phyloP scores from a whole-genome alignment of 225 moss, liverwort and hornwort species.

The Antitrichia curtipendula region DNA sequence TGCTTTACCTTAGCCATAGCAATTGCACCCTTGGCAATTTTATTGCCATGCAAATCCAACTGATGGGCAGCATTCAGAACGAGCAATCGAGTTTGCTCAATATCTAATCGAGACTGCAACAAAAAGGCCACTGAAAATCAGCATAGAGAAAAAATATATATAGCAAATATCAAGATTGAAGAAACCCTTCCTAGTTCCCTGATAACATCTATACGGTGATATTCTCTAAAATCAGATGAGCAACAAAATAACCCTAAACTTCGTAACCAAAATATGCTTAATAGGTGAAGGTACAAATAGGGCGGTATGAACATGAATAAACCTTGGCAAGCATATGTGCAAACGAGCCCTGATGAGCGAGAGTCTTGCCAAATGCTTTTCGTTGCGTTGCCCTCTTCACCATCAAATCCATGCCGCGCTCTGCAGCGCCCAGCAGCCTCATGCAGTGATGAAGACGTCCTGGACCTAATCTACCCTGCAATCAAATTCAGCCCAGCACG shows the following conservation, averaged over 20 bases:
- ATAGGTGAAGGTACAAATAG: neutral
- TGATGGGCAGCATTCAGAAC: conserved; percentile 92
- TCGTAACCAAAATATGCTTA: neutral
- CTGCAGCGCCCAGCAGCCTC: conserved; percentile 86
- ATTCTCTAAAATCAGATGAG: neutral
- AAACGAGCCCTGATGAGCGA: conserved; percentile 78
- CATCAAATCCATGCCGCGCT: conserved; percentile 89
- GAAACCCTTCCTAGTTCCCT: neutral
- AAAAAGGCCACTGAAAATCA: neutral
- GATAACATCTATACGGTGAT: neutral
- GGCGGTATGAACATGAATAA: neutral
- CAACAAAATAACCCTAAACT: neutral
- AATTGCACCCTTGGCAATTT: conserved; percentile 78
- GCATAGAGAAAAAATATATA: neutral
- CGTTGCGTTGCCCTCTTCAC: conserved; percentile 62
- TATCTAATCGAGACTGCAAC: conserved; percentile 80
- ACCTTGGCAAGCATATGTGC: conserved; percentile 75
- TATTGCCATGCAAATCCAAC: conserved; percentile 79
- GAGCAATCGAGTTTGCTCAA: conserved; percentile 79
- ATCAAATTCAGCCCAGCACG: neutral
- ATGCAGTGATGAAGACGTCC: conserved; percentile 98
- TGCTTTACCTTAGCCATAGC: conserved; percentile 88
- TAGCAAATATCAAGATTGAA: neutral
- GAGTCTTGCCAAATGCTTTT: conserved; percentile 76
- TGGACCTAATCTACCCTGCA: conserved; percentile 95